Evolutionary conservation across 805 yeast genomes (phyloP).

Genomic region (Barnettozyma populi): DNA sequence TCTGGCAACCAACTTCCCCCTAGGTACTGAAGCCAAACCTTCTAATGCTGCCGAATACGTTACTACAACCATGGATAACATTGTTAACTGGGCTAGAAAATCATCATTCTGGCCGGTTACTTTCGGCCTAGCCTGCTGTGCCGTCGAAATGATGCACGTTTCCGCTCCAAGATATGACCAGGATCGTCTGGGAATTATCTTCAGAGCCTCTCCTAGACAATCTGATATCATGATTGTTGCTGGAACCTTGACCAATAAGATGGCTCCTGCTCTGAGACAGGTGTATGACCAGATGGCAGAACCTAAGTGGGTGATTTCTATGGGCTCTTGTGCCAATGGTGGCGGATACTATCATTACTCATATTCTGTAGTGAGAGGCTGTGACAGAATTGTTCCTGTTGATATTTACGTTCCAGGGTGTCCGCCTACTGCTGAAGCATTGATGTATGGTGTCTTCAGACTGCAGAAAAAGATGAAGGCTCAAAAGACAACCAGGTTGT

Average conservation of each 20-base stretch:
- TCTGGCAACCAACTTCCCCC: constrained; percentile 19
- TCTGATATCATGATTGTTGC: constrained; percentile 91
- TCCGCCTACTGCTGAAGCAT: constrained; percentile 88
- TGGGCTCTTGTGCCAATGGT: constrained; percentile 94
- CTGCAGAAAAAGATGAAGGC: constrained; percentile 86
- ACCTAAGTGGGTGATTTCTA: constrained; percentile 90
- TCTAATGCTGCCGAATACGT: constrained; percentile 70
- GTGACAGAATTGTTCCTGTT: constrained; percentile 83
- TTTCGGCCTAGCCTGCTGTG: constrained; percentile 89
- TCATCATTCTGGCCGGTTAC: constrained; percentile 93
- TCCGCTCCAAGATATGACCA: constrained; percentile 90
- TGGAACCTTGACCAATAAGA: constrained; percentile 84
- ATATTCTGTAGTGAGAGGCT: constrained; percentile 84
- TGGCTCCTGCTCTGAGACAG: constrained; percentile 92
- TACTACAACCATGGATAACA: constrained; percentile 71
- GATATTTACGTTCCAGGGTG: constrained; percentile 91
- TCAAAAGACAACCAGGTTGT: constrained; percentile 73
- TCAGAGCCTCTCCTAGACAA: constrained; percentile 92
- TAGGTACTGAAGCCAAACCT: constrained; percentile 32
- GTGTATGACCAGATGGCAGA: constrained; percentile 94
- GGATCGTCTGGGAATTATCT: constrained; percentile 86
- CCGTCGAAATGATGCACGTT: constrained; percentile 93
- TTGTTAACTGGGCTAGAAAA: constrained; percentile 88
- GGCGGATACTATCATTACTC: constrained; percentile 92
- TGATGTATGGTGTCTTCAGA: constrained; percentile 86